Evolutionary conservation across 371 early-diverging fungal genomes (phyloP).

Genomic region (Mortierella sp.): DNA sequence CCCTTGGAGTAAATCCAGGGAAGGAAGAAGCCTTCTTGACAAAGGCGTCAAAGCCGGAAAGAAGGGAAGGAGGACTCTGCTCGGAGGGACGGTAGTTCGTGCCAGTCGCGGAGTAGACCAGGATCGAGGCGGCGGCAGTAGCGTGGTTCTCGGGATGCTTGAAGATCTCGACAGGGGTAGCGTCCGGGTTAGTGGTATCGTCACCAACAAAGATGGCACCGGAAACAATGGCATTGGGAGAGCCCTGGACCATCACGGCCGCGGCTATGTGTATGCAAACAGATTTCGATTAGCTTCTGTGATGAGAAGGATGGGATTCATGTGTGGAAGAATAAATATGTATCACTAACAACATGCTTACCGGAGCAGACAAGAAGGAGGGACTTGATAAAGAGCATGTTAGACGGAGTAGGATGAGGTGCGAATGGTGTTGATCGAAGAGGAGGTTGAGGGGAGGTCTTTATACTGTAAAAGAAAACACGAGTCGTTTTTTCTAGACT

Average conservation of each 20-base stretch:
- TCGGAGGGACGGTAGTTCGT: neutral
- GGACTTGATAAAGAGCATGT: too few species aligned
- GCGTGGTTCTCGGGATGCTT: slow-evolving; percentile 3
- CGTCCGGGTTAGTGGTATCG: slow-evolving; percentile 10
- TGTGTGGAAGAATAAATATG: too few species aligned
- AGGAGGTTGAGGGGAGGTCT: too few species aligned
- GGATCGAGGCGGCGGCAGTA: slow-evolving; percentile 9
- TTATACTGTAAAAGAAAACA: too few species aligned
- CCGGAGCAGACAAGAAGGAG: too few species aligned
- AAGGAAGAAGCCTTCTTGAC: neutral
- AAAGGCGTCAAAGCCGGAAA: neutral
- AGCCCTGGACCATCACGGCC: slow-evolving; percentile 13
- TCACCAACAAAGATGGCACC: slow-evolving; percentile 10
- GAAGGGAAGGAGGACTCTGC: too few species aligned
- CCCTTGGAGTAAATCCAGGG: neutral
- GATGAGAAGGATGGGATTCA: too few species aligned
- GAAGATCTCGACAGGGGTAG: neutral
- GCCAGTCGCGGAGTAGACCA: neutral
- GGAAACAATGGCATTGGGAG: slow-evolving; percentile 7
- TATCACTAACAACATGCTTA: too few species aligned
- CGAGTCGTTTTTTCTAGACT: too few species aligned
- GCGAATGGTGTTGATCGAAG: too few species aligned
- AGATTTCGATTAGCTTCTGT: too few species aligned
- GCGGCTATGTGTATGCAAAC: neutral
- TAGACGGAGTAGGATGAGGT: too few species aligned